These are phyloP conservation scores for Mallotus repandus DNA, from an alignment of 441 rosid genomes.

Conservation along the genomic window DNA sequence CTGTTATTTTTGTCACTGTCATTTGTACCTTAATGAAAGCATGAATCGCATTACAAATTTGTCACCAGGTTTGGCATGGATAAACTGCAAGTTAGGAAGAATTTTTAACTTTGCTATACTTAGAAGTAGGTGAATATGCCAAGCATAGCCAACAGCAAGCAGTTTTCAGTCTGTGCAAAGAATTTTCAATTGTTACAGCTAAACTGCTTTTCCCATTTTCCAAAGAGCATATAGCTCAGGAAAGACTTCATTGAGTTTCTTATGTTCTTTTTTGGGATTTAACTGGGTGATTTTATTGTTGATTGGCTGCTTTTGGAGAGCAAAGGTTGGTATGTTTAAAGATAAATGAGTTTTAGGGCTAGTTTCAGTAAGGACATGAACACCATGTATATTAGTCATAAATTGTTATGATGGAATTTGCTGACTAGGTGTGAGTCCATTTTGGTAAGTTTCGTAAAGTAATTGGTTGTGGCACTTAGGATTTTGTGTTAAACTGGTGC, in stretches of 20 bases:
- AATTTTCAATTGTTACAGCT: neutral
- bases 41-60: neutral
- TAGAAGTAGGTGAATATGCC: slow-evolving; percentile 2
- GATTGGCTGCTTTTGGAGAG: neutral
- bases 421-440: neutral
- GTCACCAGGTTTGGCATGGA: neutral
- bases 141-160: neutral
- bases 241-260: slow-evolving; percentile 3
- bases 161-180: neutral
- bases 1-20: neutral
- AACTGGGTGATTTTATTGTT: neutral
- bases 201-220: neutral
- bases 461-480: neutral
- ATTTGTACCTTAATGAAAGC: slow-evolving; percentile 8
- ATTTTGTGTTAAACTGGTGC: neutral
- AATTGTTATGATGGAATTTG: neutral
- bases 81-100: slow-evolving; percentile 5
- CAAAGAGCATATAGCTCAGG: neutral
- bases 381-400: neutral
- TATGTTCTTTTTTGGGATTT: neutral
- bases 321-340: neutral
- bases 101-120: slow-evolving; percentile 1
- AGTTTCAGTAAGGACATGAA: neutral
- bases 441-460: slow-evolving; percentile 2
- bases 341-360: slow-evolving; percentile 10